These are phyloP conservation scores for Cyclotella atomus DNA, from an alignment of 108 stramenopile species.

Conservation along the genomic window DNA sequence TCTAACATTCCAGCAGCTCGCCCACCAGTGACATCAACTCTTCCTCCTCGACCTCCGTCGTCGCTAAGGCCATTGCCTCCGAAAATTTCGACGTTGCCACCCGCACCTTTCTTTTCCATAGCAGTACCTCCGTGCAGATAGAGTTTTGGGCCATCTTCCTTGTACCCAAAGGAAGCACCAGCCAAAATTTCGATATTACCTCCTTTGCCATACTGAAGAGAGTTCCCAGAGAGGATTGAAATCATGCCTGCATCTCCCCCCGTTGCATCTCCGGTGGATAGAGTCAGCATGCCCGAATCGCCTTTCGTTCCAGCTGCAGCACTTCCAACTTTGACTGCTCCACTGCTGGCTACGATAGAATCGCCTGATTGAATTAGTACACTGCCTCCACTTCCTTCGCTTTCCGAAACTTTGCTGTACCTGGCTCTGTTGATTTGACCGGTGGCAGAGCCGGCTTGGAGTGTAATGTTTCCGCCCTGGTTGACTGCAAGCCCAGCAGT, in stretches of 20 bases:
- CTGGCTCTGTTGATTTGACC: too few species aligned
- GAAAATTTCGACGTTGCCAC: conserved; percentile 11
- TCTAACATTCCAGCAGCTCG: not conserved
- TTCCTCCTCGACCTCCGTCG: conserved; percentile 2
- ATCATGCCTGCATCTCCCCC: conserved; percentile 14
- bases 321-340: conserved; percentile 6
- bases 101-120: not conserved
- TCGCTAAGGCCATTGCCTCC: not conserved
- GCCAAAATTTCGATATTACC: conserved; percentile 4
- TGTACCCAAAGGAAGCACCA: not conserved
- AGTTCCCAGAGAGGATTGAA: not conserved
- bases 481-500: conserved; percentile 10
- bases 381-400: too few species aligned
- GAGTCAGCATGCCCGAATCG: conserved; percentile 10
- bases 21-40: conserved; percentile 3
- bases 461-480: conserved; percentile 26
- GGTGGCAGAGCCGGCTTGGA: conserved; percentile 19
- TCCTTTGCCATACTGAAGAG: not conserved
- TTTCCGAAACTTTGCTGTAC: too few species aligned
- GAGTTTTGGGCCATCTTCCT: not conserved
- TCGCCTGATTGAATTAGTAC: conserved; percentile 15
- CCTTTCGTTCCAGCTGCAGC: conserved; percentile 11
- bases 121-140: conserved; percentile 4
- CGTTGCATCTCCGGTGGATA: conserved; percentile 18
- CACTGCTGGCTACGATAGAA: conserved; percentile 18